phyloP scores from a whole-genome alignment of 306 rosid species.

The Acmispon strigosus region DNA sequence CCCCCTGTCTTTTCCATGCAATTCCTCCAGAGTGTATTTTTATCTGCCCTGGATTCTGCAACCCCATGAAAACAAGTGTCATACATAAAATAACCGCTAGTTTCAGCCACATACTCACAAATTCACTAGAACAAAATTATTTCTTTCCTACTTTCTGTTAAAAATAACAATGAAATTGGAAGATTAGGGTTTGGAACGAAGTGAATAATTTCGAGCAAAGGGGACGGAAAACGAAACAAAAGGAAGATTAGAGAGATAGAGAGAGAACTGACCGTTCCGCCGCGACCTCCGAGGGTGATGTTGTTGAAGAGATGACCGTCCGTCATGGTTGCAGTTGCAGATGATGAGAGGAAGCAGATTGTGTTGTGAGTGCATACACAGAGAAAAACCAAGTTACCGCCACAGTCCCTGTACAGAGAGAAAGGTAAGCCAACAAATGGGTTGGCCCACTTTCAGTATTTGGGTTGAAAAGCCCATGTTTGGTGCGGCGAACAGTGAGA shows the following conservation, averaged over 20 bases:
- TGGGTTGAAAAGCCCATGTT: too few relatives aligned
- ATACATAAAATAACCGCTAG: not conserved
- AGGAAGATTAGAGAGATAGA: conserved; percentile 9
- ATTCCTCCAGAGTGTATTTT: conserved; percentile 76
- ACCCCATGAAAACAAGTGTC: not conserved
- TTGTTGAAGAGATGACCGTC: conserved; percentile 82
- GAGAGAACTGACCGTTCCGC: conserved; percentile 76
- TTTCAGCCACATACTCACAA: not conserved
- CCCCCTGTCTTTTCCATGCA: conserved; percentile 91
- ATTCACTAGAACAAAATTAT: not conserved
- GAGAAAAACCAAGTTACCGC: too few relatives aligned
- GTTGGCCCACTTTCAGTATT: too few relatives aligned
- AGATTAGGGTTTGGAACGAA: conserved; percentile 13
- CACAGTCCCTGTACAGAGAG: too few relatives aligned
- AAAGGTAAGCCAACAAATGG: too few relatives aligned
- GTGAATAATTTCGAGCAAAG: not conserved
- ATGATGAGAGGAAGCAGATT: not conserved
- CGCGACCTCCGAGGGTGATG: conserved; percentile 95
- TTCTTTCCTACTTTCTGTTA: not conserved
- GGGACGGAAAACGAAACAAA: not conserved
- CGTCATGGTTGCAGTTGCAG: conserved; percentile 57
- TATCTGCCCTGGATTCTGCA: conserved; percentile 95
- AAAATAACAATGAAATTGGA: not conserved
- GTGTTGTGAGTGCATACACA: not conserved
- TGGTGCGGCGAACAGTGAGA: too few relatives aligned